Evolutionary conservation across 2,329 filamentous ascomycete species (phyloP).

Genomic region (Scytalidium sp.): DNA sequence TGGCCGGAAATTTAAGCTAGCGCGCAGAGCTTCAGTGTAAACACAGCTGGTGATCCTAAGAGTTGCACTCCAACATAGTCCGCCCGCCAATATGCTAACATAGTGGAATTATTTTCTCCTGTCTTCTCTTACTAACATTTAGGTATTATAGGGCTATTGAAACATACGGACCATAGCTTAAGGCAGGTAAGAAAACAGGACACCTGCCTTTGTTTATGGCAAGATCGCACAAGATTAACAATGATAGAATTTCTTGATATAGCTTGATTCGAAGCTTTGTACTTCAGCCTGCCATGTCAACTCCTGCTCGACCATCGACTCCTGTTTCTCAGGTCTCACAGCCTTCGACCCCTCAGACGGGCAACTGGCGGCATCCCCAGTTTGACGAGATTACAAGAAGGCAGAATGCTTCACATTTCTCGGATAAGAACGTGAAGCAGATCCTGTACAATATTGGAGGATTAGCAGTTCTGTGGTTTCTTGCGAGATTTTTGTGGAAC

Average conservation of each 20-base stretch:
- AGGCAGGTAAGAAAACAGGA: neutral
- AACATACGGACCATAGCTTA: neutral
- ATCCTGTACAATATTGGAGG: conserved; percentile 66
- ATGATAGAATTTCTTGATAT: neutral
- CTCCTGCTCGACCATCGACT: conserved; percentile 20
- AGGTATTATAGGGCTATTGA: conserved; percentile 7
- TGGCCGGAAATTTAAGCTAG: neutral
- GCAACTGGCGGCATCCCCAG: conserved; percentile 88
- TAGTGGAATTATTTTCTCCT: conserved; percentile 5
- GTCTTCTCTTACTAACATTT: conserved; percentile 21
- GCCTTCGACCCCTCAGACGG: conserved; percentile 41
- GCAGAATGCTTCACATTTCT: conserved; percentile 75
- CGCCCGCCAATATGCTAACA: conserved; percentile 17
- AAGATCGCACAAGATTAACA: neutral
- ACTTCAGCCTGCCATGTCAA: conserved; percentile 17
- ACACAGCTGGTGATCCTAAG: neutral
- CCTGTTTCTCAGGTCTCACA: conserved; percentile 12
- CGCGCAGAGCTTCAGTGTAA: neutral
- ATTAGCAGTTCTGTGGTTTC: conserved; percentile 45
- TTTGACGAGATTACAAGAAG: conserved; percentile 83
- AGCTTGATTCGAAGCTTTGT: neutral
- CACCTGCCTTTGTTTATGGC: neutral
- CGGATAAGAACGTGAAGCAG: conserved; percentile 69
- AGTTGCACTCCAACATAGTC: conserved; percentile 1
- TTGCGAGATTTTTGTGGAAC: conserved; percentile 32